Conservation (phyloP, 73 alveolate genomes). For the Tetrahymena malaccensis region DNA sequence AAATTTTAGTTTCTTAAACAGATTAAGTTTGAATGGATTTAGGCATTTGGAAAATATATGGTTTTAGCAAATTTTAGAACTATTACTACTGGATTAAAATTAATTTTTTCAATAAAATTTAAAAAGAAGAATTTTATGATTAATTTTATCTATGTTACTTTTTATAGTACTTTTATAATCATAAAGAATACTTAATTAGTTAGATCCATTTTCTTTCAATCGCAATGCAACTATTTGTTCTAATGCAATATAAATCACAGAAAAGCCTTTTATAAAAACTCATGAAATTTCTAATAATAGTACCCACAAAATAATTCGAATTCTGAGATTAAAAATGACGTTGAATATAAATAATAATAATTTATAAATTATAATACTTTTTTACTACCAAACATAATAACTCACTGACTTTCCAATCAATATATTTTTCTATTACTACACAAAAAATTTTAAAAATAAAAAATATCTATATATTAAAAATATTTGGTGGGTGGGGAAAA, state of each 20-base stretch:
- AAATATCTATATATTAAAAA: too few relatives aligned
- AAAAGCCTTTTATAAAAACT: too few relatives aligned
- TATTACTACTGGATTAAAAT: not conserved
- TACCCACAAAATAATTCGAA: not conserved
- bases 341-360: not conserved
- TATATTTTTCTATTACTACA: not conserved
- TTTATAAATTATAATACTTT: too few relatives aligned
- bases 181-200: too few relatives aligned
- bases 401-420: not conserved
- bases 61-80: not conserved
- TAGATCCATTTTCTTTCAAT: not conserved
- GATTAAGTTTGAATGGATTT: too few relatives aligned
- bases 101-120: too few relatives aligned
- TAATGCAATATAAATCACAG: not conserved
- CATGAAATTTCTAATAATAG: not conserved
- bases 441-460: not conserved
- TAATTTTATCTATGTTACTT: not conserved
- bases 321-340: not conserved
- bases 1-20: not conserved
- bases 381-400: not conserved
- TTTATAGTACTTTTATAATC: not conserved
- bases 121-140: not conserved
- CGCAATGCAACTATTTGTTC: not conserved
- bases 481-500: not conserved
- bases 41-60: not conserved